phyloP scores from a whole-genome alignment of 2,329 filamentous ascomycete genomes.

The Fusarium sp. region DNA sequence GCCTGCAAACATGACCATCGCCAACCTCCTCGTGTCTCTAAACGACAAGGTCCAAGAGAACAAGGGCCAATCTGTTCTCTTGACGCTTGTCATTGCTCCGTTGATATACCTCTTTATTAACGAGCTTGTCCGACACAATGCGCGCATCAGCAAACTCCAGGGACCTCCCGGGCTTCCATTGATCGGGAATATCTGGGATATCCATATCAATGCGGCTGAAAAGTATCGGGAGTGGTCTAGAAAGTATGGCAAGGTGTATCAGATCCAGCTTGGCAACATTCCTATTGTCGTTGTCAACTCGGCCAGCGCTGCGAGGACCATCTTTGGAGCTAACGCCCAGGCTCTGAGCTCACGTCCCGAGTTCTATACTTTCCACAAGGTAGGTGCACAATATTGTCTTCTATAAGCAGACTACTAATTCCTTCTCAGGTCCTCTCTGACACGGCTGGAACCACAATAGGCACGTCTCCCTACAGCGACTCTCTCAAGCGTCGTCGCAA shows the following conservation, averaged over 20 bases:
- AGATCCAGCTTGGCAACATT: slow-evolving; percentile 68
- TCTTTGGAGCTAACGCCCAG: slow-evolving; percentile 66
- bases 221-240: slow-evolving; percentile 67
- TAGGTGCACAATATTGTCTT: slow-evolving; percentile 29
- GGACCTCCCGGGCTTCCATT: slow-evolving; percentile 64
- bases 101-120: slow-evolving; percentile 61
- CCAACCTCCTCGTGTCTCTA: slow-evolving; percentile 36
- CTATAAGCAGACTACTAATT: background rate
- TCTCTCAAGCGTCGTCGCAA: slow-evolving; percentile 73
- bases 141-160: slow-evolving; percentile 58
- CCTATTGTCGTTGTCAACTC: slow-evolving; percentile 68
- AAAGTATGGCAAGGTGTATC: slow-evolving; percentile 62
- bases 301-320: slow-evolving; percentile 60
- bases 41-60: slow-evolving; percentile 36
- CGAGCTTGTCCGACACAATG: slow-evolving; percentile 59
- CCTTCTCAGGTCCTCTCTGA: slow-evolving; percentile 67
- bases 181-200: slow-evolving; percentile 67
- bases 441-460: slow-evolving; percentile 75
- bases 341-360: slow-evolving; percentile 67
- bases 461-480: slow-evolving; percentile 75
- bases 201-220: slow-evolving; percentile 66
- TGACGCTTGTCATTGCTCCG: slow-evolving; percentile 46
- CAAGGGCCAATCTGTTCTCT: slow-evolving; percentile 34
- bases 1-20: slow-evolving; percentile 43
- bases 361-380: slow-evolving; percentile 71